Evolutionary conservation across 1,139 yeast genomes (phyloP), one percentile per base, ranked within the genome.

Genomic region (Cylindricascospora bacillispora): DNA sequence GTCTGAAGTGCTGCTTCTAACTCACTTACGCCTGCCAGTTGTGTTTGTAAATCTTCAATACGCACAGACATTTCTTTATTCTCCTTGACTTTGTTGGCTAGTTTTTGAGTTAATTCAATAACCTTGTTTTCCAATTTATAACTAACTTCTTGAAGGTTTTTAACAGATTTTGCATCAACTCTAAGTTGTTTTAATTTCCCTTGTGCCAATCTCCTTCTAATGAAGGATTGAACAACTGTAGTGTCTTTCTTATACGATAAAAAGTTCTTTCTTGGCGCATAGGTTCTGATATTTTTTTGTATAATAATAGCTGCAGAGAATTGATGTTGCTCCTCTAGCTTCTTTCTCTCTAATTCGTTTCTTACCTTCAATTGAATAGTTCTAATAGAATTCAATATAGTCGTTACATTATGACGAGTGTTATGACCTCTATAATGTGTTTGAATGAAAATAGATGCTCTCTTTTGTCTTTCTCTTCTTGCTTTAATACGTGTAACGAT

Each of bases 91-190:
- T 80, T 79, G 16, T 75, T 58, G 1, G 93, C 73, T 42, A 86
- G 65, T 6, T 77, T 71, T 54, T 86, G 94, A 1, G 95, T 85
- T 41, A 92, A 70, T 56, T 86, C 94, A 41, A 89, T 85, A 15
- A 92, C 97, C 65, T 89, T 89, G 57, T 86, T 89, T 56, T 92
- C 98, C 48, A 89, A 69, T 53, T 80, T 75, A 59, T 83, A 89
- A 47, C 93, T 83, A 24, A 83, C 93, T 54, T 89, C 95, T 57
- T 82, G 74, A 63, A 82, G 69, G 50, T 79, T 93, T 52, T 76
- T 78, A 28, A 83, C 93, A 14, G 94, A 82, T 54, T 83, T 83
- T 24, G 95, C 95, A 43, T 89, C 97, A 17, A 66, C 69, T 52
- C 73, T 79, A 52, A 83, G 63, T 37, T 64, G 59, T 38, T 63